Conservation (phyloP, 129 eudicot genomes). For the sunflower (Helianthus annuus) region DNA sequence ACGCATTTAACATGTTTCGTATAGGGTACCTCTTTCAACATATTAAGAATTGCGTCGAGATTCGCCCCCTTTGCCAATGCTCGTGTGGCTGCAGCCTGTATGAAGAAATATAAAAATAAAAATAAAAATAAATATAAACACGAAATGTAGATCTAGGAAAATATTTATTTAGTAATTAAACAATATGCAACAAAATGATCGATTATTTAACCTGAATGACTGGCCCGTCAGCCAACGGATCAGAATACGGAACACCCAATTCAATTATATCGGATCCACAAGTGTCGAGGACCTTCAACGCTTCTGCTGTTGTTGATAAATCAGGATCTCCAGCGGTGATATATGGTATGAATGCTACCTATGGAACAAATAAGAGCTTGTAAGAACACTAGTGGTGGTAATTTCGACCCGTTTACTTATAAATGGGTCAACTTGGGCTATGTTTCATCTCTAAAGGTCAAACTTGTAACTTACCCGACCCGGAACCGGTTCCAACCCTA, state of each 20-base stretch:
- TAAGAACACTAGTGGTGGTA: conserved; percentile 16
- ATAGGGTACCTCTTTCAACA: conserved; percentile 67
- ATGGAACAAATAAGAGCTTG: conserved; percentile 25
- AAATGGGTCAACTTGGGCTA: neutral
- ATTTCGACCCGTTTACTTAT: conserved; percentile 2
- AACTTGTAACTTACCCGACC: neutral
- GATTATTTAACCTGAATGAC: conserved; percentile 74
- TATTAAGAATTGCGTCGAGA: conserved; percentile 62
- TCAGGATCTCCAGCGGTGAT: conserved; percentile 99
- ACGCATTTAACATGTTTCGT: neutral
- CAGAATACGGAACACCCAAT: conserved; percentile 93
- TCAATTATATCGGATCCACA: conserved; percentile 96
- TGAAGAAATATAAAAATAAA: neutral
- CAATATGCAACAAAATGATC: neutral
- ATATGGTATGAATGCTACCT: conserved; percentile 97
- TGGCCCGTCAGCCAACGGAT: conserved; percentile 98
- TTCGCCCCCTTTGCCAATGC: conserved; percentile 79
- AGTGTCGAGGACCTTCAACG: conserved; percentile 70
- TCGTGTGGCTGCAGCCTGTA: conserved; percentile 94
- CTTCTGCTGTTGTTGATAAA: conserved; percentile 81
- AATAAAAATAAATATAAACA: neutral
- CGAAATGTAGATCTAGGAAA: neutral
- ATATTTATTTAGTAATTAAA: conserved; percentile 2
- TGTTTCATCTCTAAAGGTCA: neutral
- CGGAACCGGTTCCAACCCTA: no score